Conservation (phyloP, 345 rosid genomes). For the Citrus maxima region DNA sequence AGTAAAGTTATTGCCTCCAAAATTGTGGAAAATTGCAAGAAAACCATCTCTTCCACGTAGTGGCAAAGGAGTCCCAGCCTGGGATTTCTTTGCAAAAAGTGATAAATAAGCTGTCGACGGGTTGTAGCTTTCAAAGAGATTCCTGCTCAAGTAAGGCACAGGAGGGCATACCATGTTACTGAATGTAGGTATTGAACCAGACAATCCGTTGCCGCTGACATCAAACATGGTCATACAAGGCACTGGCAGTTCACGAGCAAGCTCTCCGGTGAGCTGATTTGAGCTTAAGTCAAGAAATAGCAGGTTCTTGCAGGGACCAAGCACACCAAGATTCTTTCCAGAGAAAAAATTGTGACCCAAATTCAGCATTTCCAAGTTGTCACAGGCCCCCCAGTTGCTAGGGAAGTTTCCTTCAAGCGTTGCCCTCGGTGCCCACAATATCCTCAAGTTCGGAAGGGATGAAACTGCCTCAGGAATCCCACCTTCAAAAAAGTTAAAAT, state of each 20-base stretch:
- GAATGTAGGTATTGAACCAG: slow-evolving; percentile 73
- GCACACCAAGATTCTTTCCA: slow-evolving; percentile 50
- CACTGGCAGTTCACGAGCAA: slow-evolving; percentile 48
- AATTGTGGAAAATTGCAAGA: slow-evolving; percentile 54
- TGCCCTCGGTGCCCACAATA: slow-evolving; percentile 88
- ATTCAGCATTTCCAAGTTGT: slow-evolving; percentile 72
- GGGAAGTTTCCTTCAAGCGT: slow-evolving; percentile 63
- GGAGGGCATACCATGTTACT: slow-evolving; percentile 41
- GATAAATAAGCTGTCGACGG: slow-evolving; percentile 54
- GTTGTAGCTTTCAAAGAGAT: slow-evolving; percentile 28
- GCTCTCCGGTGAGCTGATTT: slow-evolving; percentile 62
- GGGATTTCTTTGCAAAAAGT: slow-evolving; percentile 45
- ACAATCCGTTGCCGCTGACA: slow-evolving; percentile 58
- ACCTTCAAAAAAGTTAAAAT: slow-evolving; percentile 78
- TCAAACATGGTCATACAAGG: slow-evolving; percentile 89
- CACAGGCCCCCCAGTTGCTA: slow-evolving; percentile 68
- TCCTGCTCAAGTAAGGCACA: slow-evolving; percentile 28
- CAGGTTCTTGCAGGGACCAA: slow-evolving; percentile 61
- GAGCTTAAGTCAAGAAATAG: slow-evolving; percentile 68
- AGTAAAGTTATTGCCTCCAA: slow-evolving; percentile 68
- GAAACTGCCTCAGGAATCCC: slow-evolving; percentile 56
- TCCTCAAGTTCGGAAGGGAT: slow-evolving; percentile 61
- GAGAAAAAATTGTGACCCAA: slow-evolving; percentile 70
- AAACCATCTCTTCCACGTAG: slow-evolving; percentile 36
- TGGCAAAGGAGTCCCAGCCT: slow-evolving; percentile 29